Evolutionary conservation across 78 protist genomes (phyloP).

Genomic region (Tieghemostelium lacteum): DNA sequence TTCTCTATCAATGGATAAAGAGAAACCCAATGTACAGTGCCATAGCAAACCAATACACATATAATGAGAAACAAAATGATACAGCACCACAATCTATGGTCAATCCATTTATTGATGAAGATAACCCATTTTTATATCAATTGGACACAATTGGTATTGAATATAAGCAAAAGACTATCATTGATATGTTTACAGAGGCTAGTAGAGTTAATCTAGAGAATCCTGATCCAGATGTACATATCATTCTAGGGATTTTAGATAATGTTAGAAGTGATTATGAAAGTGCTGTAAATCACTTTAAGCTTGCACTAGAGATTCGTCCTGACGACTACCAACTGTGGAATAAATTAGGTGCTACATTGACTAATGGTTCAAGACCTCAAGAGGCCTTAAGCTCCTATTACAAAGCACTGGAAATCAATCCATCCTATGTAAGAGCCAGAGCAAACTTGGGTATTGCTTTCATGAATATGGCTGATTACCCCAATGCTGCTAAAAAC

Average conservation of each 20-base stretch:
- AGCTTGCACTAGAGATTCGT: slow-evolving; percentile 52
- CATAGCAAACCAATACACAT: no score
- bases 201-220: slow-evolving; percentile 15
- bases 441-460: slow-evolving; percentile 87
- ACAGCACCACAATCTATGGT: slow-evolving; percentile 6
- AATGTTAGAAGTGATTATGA: slow-evolving; percentile 83
- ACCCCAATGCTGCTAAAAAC: slow-evolving; percentile 71
- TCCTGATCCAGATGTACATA: slow-evolving; percentile 82
- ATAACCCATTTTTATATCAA: background rate
- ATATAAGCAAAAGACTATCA: background rate
- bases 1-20: slow-evolving; percentile 80
- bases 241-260: slow-evolving; percentile 85
- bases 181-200: slow-evolving; percentile 66
- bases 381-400: slow-evolving; percentile 88
- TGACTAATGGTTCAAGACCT: slow-evolving; percentile 79
- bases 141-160: background rate
- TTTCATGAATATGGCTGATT: slow-evolving; percentile 58
- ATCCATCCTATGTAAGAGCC: slow-evolving; percentile 91
- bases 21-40: no score
- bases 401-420: slow-evolving; percentile 71
- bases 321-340: slow-evolving; percentile 85
- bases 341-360: slow-evolving; percentile 95
- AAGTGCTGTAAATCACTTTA: slow-evolving; percentile 85
- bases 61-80: no score
- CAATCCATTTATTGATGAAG: background rate